These are phyloP conservation scores for Epichloe glyceriae DNA, from an alignment of 2,329 filamentous ascomycete species.

Conservation along the genomic window DNA sequence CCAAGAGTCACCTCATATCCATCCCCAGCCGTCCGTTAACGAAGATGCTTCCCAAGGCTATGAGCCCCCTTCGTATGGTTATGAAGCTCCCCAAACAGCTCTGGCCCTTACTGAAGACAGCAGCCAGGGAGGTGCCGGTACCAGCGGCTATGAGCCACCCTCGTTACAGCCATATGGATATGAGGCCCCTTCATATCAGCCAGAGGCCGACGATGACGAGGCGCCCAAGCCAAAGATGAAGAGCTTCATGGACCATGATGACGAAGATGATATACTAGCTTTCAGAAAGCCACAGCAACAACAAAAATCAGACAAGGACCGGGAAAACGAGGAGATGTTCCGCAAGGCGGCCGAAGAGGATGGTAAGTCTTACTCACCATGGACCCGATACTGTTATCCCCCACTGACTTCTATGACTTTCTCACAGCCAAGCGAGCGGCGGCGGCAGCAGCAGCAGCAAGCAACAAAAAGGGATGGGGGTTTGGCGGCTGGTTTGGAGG, in stretches of 20 bases:
- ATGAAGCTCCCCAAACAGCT: slow-evolving; percentile 32
- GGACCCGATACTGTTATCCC: neutral
- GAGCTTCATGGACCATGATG: slow-evolving; percentile 70
- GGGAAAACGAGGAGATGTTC: slow-evolving; percentile 75
- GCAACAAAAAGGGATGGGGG: slow-evolving; percentile 59
- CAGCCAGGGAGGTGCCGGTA: slow-evolving; percentile 16
- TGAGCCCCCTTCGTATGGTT: slow-evolving; percentile 37
- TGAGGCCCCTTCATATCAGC: slow-evolving; percentile 44
- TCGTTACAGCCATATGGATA: slow-evolving; percentile 48
- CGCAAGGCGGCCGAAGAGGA: slow-evolving; percentile 69
- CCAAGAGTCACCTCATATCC: slow-evolving; percentile 13
- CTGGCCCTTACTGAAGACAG: slow-evolving; percentile 9
- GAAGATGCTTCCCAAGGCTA: slow-evolving; percentile 22
- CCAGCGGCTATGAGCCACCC: slow-evolving; percentile 45
- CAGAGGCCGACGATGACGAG: slow-evolving; percentile 33
- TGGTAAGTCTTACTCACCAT: slow-evolving; percentile 30
- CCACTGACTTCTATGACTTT: neutral
- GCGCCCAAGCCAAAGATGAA: slow-evolving; percentile 57
- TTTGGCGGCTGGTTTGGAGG: slow-evolving; percentile 78
- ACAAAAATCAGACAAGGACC: slow-evolving; percentile 55
- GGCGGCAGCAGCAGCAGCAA: slow-evolving; percentile 29
- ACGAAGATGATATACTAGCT: slow-evolving; percentile 49
- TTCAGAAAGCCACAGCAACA: slow-evolving; percentile 37
- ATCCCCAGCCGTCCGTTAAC: slow-evolving; percentile 4
- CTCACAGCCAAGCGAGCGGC: slow-evolving; percentile 44